Evolutionary conservation across 225 moss, liverwort and hornwort species (phyloP), one percentile per base, ranked within the genome.

Genomic region (Ulota crispa): DNA sequence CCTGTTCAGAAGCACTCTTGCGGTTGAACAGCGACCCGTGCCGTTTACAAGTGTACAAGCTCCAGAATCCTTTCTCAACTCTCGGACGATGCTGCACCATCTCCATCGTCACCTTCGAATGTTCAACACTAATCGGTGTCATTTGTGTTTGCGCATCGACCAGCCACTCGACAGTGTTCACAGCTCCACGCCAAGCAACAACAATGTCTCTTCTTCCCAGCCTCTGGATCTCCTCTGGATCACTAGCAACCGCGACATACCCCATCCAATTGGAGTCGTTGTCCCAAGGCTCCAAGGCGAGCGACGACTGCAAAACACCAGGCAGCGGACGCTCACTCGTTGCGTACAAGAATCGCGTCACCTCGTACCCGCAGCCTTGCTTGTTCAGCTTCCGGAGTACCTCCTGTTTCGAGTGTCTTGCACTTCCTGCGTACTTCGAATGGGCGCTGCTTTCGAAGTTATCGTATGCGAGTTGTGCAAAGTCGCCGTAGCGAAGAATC

Each of bases 131-230:
- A 52, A 77, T 79, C 20, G 92, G 82, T 55, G 76, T 82, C 79
- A 82, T 78, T 2, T 81, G 84, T 11, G 79, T 82, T 52, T 89
- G 76, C 13, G 88, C 70, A 83, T 93, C 85, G 21, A 69, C 85
- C 8, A 91, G 61, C 89, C 90, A 91, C 28, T 94, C 91, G 2
- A 86, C n/a, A 3, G 81, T 42, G 37, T 75, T 89, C 37, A 76
- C 78, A 0, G 88, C 88, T 47, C 91, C 91, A 59, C 93, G 88
- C 93, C 93, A 94, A 23, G 84, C 86, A 7, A 94, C 78, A 8
- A 94, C 76, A 26, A 94, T 85, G 54, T 94, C 93, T 30, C 93
- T 65, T 34, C 94, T 77, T 19, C 93, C 93, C 31, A 94, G 75
- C 68, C 91, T 83, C 65, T 83, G 73, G 11, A 93, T 90, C 85